Conservation (phyloP, 2,329 filamentous ascomycete genomes). For the Aureobasidium vineae region DNA sequence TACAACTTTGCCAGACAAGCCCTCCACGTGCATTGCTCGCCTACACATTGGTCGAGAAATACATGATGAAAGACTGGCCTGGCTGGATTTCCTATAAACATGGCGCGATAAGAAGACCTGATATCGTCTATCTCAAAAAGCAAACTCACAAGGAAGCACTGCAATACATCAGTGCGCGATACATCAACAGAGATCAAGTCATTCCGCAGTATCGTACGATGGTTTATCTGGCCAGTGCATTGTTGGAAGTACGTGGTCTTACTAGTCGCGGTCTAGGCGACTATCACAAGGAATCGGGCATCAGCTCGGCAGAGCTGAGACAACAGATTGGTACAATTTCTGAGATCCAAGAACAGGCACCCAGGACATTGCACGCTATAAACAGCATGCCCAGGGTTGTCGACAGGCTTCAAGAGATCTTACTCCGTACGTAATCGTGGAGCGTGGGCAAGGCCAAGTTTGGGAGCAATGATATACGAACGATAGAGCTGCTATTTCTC, state of each 20-base stretch:
- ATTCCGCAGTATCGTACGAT: slow-evolving; percentile 47
- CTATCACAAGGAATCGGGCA: slow-evolving; percentile 31
- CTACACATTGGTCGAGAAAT: slow-evolving; percentile 70
- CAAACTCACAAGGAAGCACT: slow-evolving; percentile 31
- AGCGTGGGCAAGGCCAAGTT: background rate
- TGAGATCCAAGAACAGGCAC: slow-evolving; percentile 40
- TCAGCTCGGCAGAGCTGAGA: slow-evolving; percentile 33
- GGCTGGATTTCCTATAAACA: slow-evolving; percentile 58
- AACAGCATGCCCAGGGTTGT: slow-evolving; percentile 45
- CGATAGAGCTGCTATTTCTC: slow-evolving; percentile 5
- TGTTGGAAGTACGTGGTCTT: slow-evolving; percentile 38
- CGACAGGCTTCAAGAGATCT: slow-evolving; percentile 31
- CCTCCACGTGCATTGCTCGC: slow-evolving; percentile 59
- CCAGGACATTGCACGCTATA: slow-evolving; percentile 44
- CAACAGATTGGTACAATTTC: slow-evolving; percentile 34
- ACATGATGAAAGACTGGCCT: slow-evolving; percentile 74
- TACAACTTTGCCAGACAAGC: slow-evolving; percentile 56
- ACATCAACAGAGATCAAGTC: slow-evolving; percentile 33
- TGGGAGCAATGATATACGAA: background rate
- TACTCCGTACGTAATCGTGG: background rate
- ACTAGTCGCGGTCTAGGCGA: slow-evolving; percentile 38
- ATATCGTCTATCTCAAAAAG: slow-evolving; percentile 34
- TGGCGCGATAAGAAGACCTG: slow-evolving; percentile 29
- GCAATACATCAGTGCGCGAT: slow-evolving; percentile 36
- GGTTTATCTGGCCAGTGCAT: slow-evolving; percentile 43